These are phyloP conservation scores for Alternaria atra DNA, from an alignment of 2,329 filamentous ascomycete genomes.

Conservation along the genomic window DNA sequence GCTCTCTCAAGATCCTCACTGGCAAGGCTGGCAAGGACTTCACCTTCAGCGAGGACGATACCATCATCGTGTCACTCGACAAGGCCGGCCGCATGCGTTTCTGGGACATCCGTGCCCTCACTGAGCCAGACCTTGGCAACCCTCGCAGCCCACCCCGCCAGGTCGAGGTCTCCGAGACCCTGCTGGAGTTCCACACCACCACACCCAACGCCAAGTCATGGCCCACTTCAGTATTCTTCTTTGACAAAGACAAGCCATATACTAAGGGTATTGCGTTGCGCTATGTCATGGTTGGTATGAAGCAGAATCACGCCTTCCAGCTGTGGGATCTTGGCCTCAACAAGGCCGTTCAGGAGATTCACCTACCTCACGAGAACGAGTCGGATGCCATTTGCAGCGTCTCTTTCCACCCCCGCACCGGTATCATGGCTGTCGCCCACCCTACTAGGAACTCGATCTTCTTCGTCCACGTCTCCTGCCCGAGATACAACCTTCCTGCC, in stretches of 20 bases:
- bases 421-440: slow-evolving; percentile 94
- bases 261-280: slow-evolving; percentile 87
- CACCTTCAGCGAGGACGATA: slow-evolving; percentile 95
- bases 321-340: slow-evolving; percentile 96
- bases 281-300: slow-evolving; percentile 97
- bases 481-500: slow-evolving; percentile 82
- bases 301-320: slow-evolving; percentile 98
- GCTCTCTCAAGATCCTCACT: slow-evolving; percentile 90
- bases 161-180: slow-evolving; percentile 82
- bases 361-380: slow-evolving; percentile 94
- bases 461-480: slow-evolving; percentile 93
- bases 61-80: slow-evolving; percentile 91
- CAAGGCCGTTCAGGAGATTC: slow-evolving; percentile 96
- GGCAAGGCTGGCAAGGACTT: slow-evolving; percentile 99
- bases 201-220: slow-evolving; percentile 92
- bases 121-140: slow-evolving; percentile 58
- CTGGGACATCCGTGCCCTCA: slow-evolving; percentile 92
- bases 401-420: slow-evolving; percentile 88
- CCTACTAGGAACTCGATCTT: slow-evolving; percentile 97
- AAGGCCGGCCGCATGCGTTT: slow-evolving; percentile 97
- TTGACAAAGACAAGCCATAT: slow-evolving; percentile 95
- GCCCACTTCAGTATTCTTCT: slow-evolving; percentile 93
- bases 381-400: slow-evolving; percentile 98
- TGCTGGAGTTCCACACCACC: slow-evolving; percentile 87
- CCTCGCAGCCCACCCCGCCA: slow-evolving; percentile 56